Evolutionary conservation across 1,284 basidiomycete genomes (phyloP).

Genomic region (Ustilago shanxiensis): DNA sequence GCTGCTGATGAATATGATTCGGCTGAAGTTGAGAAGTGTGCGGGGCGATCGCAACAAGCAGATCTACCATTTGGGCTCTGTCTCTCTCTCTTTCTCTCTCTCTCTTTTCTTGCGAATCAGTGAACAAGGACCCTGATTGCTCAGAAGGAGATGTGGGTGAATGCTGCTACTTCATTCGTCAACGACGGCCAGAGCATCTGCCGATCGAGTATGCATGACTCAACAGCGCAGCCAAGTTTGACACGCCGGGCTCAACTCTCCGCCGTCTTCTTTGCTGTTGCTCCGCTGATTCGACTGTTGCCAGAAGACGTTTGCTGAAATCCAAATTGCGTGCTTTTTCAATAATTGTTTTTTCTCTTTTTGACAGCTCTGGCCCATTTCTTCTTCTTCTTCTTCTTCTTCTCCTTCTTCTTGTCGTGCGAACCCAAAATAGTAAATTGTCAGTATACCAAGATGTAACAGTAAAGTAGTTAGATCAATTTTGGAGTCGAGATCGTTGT

Average conservation of each 20-base stretch:
- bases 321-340: slow-evolving; percentile 29
- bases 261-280: too few species aligned
- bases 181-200: background rate
- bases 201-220: slow-evolving; percentile 10
- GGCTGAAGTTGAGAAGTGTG: background rate
- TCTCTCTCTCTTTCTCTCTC: background rate
- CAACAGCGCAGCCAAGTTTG: slow-evolving; percentile 26
- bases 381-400: too few species aligned
- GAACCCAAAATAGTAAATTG: background rate
- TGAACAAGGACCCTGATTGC: slow-evolving; percentile 7
- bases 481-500: background rate
- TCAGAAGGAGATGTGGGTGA: background rate
- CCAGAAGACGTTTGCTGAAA: slow-evolving; percentile 11
- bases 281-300: background rate
- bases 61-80: too few species aligned
- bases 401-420: slow-evolving; percentile 25
- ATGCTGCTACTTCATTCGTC: slow-evolving; percentile 19
- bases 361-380: background rate
- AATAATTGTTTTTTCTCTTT: background rate
- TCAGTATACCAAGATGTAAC: background rate
- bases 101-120: background rate
- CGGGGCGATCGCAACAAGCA: slow-evolving; percentile 17
- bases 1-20: too few species aligned
- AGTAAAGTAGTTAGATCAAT: background rate
- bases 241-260: background rate